Conservation (phyloP, 768 basidiomycete genomes). For the Termitomyces sp. region DNA sequence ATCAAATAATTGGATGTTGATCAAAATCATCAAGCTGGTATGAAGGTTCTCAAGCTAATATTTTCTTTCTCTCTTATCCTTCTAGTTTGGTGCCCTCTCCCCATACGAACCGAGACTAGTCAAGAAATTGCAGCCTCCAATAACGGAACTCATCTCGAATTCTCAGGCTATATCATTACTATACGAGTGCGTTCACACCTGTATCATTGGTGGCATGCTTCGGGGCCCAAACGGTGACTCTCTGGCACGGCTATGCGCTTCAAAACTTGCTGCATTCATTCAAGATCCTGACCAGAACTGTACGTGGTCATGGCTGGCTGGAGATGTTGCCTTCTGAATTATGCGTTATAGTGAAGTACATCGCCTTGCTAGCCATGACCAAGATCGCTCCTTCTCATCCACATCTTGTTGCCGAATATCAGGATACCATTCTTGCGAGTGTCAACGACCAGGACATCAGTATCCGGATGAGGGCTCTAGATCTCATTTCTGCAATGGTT, state of each 20-base stretch:
- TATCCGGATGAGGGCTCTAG: slow-evolving; percentile 93
- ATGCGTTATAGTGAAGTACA: slow-evolving; percentile 82
- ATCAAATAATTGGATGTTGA: slow-evolving; percentile 99
- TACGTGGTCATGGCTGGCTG: slow-evolving; percentile 38
- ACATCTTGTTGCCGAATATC: slow-evolving; percentile 85
- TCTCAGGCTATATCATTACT: slow-evolving; percentile 93
- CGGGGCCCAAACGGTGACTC: slow-evolving; percentile 72
- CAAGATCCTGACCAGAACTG: slow-evolving; percentile 94
- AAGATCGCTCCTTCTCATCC: slow-evolving; percentile 95
- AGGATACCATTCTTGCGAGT: slow-evolving; percentile 85
- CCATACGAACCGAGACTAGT: slow-evolving; percentile 92
- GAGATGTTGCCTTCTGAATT: slow-evolving; percentile 5
- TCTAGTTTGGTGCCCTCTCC: slow-evolving; percentile 87
- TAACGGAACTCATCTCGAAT: slow-evolving; percentile 93
- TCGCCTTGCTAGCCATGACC: slow-evolving; percentile 89
- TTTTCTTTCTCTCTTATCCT: slow-evolving; percentile 1
- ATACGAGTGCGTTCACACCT: slow-evolving; percentile 98
- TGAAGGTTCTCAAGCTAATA: neutral
- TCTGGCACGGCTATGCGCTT: slow-evolving; percentile 84
- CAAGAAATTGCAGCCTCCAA: slow-evolving; percentile 89
- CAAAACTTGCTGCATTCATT: slow-evolving; percentile 89
- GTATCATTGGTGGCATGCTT: slow-evolving; percentile 96
- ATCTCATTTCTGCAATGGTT: slow-evolving; percentile 93
- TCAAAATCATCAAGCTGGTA: slow-evolving; percentile 96
- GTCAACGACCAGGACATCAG: slow-evolving; percentile 93